Base-by-base conservation (phyloP, 176 grass and related monocot species). In the Bromus sterilis region DNA sequence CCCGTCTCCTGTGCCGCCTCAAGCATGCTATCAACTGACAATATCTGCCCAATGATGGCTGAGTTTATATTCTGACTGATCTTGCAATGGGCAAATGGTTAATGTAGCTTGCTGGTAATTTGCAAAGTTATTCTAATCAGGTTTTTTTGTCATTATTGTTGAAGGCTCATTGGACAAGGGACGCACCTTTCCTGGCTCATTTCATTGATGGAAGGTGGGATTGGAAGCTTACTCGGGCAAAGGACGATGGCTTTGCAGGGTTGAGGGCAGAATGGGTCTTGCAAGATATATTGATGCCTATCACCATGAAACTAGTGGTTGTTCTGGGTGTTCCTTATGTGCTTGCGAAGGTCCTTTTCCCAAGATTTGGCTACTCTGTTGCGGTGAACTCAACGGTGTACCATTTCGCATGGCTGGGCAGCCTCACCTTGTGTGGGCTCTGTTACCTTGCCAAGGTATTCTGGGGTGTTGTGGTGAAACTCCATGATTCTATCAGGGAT, bases 401-500 rank as follows among this genome's bases (percentile, higher is more conserved):
- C 53, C 84, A 79, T 69, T 87, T 93, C 51, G 87, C 91, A 49
- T 93, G 91, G 87, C 31, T 93, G 29, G 91, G 87, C 34, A 63
- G 84, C 42, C 77, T 87, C 5, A 28, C 74, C n/a, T 24, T 87
- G 9, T 58, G 11, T 31, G 35, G 14, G 37, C 67, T 89, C 16
- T 92, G 44, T 32, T 65, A 80, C 49, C 12, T 74, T 33, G 69
- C 66, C 41, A 92, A 83, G 80, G 43, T 58, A 37, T 46, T 89
- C 53, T 74, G 26, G 43, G 57, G 69, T 15, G 77, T 65, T 15
- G 23, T 89, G 20, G 66, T 66, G 28, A 89, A 77, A 66, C 66
- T 89, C 72, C 91, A 89, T 9, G 76, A 93, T 78, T 77, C 64
- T 73, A 89, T 93, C 13, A 84, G 78, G 91, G 91, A 93, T 67